Percentiles rank a stretch among this genome's conserved stretches.
These are phyloP conservation scores for Geotrichum restrictum DNA, from an alignment of 1,139 yeast genomes.

Conservation along the genomic window DNA sequence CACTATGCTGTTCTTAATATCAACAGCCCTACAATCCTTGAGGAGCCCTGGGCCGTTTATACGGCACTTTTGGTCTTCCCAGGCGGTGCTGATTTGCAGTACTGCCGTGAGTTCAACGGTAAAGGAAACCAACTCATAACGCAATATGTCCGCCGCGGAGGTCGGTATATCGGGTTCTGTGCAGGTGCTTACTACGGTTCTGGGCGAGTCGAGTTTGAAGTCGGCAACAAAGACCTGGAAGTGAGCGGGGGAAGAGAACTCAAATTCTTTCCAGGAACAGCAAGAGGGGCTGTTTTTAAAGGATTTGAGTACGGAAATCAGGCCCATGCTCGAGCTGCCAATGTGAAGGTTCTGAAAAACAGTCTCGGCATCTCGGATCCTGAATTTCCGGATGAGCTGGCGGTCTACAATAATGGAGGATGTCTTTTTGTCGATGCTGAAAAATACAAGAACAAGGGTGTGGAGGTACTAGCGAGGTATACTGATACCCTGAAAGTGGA, in stretches of 20 bases:
- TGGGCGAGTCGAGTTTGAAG: constrained; percentile 76
- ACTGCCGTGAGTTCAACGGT: constrained; percentile 68
- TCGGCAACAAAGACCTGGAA: constrained; percentile 63
- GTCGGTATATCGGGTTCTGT: constrained; percentile 79
- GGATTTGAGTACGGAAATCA: constrained; percentile 81
- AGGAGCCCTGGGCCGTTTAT: constrained; percentile 85
- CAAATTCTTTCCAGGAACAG: constrained; percentile 72
- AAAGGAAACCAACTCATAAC: constrained; percentile 57
- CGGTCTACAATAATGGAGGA: constrained; percentile 79
- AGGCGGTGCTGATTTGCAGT: constrained; percentile 95
- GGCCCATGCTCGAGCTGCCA: constrained; percentile 63
- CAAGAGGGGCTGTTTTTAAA: constrained; percentile 73
- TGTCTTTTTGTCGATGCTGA: constrained; percentile 76
- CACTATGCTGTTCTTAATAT: constrained; percentile 81
- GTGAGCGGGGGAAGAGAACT: constrained; percentile 83
- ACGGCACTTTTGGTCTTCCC: constrained; percentile 82
- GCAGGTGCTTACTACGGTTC: constrained; percentile 92
- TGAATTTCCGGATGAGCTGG: constrained; percentile 26
- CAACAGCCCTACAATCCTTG: constrained; percentile 54
- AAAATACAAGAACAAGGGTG: constrained; percentile 44
- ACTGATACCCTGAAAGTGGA: constrained; percentile 46
- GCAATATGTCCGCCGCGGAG: constrained; percentile 73
- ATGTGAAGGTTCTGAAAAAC: constrained; percentile 41
- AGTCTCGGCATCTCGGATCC: not conserved
- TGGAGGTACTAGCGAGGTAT: constrained; percentile 71